These are phyloP conservation scores for Fusarium praegraminearum DNA, from an alignment of 2,329 filamentous ascomycete species.

Conservation along the genomic window DNA sequence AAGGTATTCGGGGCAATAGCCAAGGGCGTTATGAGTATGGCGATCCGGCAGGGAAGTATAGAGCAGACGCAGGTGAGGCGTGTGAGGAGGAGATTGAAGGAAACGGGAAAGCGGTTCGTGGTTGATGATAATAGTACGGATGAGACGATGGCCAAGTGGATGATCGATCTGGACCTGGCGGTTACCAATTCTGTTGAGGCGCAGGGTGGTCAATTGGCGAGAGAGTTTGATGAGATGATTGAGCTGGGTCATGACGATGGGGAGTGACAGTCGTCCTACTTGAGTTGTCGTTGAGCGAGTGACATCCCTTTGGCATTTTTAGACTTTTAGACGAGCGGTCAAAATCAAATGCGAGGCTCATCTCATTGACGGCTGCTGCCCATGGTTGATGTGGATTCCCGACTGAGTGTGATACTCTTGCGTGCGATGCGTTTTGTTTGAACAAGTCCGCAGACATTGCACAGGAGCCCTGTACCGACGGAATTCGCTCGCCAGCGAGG, in stretches of 20 bases:
- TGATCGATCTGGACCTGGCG: constrained; percentile 1
- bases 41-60: background rate
- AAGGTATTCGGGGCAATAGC: background rate
- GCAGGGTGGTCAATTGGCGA: background rate
- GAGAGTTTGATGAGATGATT: background rate
- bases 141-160: background rate
- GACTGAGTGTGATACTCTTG: background rate
- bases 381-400: background rate
- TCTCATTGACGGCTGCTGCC: background rate
- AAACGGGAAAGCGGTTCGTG: background rate
- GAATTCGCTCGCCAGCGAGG: background rate
- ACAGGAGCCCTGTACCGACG: background rate
- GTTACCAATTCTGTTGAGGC: background rate
- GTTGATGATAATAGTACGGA: background rate
- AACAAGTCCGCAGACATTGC: background rate
- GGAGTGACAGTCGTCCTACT: background rate
- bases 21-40: background rate
- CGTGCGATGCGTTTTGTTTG: background rate
- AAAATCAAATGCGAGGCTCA: too few relatives aligned
- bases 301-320: background rate
- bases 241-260: background rate
- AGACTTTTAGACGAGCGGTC: background rate
- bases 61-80: background rate
- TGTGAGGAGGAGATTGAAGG: background rate
- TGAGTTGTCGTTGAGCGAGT: background rate